phyloP scores from a whole-genome alignment of 306 rosid genomes.

The Phaseolus lunatus region DNA sequence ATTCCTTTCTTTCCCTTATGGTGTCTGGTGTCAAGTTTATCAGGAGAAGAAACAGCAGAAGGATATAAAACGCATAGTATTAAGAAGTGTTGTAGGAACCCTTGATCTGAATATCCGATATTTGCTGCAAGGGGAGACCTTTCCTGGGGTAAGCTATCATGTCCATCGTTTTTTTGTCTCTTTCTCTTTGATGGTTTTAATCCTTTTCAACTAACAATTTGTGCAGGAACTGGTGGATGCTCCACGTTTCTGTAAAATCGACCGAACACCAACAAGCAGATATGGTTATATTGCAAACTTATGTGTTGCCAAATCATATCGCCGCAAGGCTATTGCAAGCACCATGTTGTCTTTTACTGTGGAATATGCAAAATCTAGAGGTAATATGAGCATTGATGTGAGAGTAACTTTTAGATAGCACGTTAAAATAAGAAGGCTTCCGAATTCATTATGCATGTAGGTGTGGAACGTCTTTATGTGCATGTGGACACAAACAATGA shows the following conservation, averaged over 20 bases:
- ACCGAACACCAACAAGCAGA: conserved; percentile 52
- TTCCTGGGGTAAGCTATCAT: conserved; percentile 67
- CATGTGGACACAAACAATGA: conserved; percentile 67
- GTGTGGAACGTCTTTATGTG: conserved; percentile 61
- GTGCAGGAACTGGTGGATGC: conserved; percentile 61
- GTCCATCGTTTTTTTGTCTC: neutral
- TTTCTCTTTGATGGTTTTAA: conserved; percentile 5
- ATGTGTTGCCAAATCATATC: conserved; percentile 70
- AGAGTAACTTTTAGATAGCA: neutral
- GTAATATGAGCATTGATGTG: conserved; percentile 50
- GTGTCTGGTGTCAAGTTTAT: conserved; percentile 49
- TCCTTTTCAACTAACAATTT: neutral
- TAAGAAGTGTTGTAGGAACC: conserved; percentile 76
- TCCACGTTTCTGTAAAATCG: conserved; percentile 57
- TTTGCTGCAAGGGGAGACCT: conserved; percentile 71
- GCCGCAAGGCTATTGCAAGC: conserved; percentile 78
- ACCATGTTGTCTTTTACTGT: conserved; percentile 76
- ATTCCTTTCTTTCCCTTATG: conserved; percentile 25
- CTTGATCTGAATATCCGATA: conserved; percentile 72
- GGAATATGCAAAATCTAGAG: conserved; percentile 57
- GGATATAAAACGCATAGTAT: conserved; percentile 55
- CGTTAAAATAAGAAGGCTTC: neutral
- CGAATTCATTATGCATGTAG: conserved; percentile 48
- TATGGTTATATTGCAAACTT: conserved; percentile 77
- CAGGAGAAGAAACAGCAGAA: conserved; percentile 69